phyloP scores from a whole-genome alignment of 1,139 yeast species.

The Suhomyces wounanorum region DNA sequence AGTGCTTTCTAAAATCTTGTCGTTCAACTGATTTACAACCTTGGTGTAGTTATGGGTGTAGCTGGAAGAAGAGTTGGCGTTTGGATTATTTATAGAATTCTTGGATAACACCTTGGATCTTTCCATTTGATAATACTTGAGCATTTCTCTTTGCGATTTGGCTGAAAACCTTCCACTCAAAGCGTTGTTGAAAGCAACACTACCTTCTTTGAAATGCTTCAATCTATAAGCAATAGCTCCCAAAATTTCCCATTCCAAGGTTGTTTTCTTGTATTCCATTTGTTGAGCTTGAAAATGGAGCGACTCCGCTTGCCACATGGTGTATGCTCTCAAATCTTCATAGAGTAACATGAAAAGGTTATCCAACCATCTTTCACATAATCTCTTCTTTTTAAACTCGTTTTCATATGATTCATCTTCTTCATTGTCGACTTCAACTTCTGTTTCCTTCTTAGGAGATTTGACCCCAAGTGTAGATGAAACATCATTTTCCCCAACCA shows the following conservation, averaged over 20 bases:
- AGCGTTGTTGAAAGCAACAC: slow-evolving; percentile 81
- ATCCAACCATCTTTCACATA: slow-evolving; percentile 96
- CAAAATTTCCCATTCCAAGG: slow-evolving; percentile 91
- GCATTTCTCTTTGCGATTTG: slow-evolving; percentile 72
- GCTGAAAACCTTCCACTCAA: slow-evolving; percentile 79
- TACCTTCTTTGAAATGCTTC: slow-evolving; percentile 76
- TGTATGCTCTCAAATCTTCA: slow-evolving; percentile 83
- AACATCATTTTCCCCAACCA: slow-evolving; percentile 25
- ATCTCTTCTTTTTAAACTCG: slow-evolving; percentile 68
- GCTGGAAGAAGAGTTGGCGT: slow-evolving; percentile 16
- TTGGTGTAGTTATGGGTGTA: slow-evolving; percentile 40
- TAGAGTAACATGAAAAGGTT: slow-evolving; percentile 82
- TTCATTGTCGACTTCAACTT: slow-evolving; percentile 14
- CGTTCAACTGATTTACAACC: slow-evolving; percentile 52
- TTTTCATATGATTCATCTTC: slow-evolving; percentile 27
- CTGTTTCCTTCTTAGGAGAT: slow-evolving; percentile 35
- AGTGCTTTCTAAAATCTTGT: slow-evolving; percentile 64
- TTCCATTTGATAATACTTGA: slow-evolving; percentile 62
- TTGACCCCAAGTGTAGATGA: slow-evolving; percentile 42
- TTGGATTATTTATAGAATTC: slow-evolving; percentile 26
- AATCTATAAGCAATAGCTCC: slow-evolving; percentile 82
- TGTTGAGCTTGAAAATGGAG: slow-evolving; percentile 68
- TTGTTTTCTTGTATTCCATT: slow-evolving; percentile 72
- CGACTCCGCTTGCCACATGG: slow-evolving; percentile 89
- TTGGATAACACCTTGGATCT: slow-evolving; percentile 37